These are phyloP conservation scores for Gymnopus androsaceus DNA, from an alignment of 1,284 basidiomycete species.

Conservation along the genomic window DNA sequence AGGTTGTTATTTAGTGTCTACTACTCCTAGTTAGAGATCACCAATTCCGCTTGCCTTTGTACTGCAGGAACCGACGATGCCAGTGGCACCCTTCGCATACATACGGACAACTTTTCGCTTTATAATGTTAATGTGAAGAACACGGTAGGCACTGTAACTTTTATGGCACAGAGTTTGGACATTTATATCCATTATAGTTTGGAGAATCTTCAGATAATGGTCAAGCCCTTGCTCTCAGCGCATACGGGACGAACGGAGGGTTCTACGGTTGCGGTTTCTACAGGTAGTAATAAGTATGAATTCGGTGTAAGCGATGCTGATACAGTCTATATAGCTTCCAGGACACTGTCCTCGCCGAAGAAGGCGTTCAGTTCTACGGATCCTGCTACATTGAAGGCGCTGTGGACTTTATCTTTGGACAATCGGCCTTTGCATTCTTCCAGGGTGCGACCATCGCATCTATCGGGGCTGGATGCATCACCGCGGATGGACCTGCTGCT, in stretches of 20 bases:
- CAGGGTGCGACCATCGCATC: conserved; percentile 32
- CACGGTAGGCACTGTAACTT: conserved; percentile 18
- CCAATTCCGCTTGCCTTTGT: conserved; percentile 18
- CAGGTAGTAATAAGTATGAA: conserved; percentile 17
- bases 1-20: too few relatives aligned
- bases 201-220: conserved; percentile 45
- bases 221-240: conserved; percentile 58
- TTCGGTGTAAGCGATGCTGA: background rate
- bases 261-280: conserved; percentile 28
- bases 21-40: too few relatives aligned
- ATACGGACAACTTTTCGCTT: conserved; percentile 30
- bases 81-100: conserved; percentile 23
- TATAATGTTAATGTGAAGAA: conserved; percentile 35
- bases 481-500: conserved; percentile 29
- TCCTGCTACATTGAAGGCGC: conserved; percentile 36
- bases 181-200: conserved; percentile 24
- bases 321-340: conserved; percentile 28
- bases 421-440: conserved; percentile 32
- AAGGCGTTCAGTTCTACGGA: conserved; percentile 33
- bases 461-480: conserved; percentile 30
- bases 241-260: conserved; percentile 42
- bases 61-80: conserved; percentile 30
- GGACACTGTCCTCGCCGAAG: conserved; percentile 34
- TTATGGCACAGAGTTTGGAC: background rate
- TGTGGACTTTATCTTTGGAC: conserved; percentile 37